Evolutionary conservation across 1,284 basidiomycete genomes (phyloP).

Genomic region (Apiotrichum akiyoshidainum): DNA sequence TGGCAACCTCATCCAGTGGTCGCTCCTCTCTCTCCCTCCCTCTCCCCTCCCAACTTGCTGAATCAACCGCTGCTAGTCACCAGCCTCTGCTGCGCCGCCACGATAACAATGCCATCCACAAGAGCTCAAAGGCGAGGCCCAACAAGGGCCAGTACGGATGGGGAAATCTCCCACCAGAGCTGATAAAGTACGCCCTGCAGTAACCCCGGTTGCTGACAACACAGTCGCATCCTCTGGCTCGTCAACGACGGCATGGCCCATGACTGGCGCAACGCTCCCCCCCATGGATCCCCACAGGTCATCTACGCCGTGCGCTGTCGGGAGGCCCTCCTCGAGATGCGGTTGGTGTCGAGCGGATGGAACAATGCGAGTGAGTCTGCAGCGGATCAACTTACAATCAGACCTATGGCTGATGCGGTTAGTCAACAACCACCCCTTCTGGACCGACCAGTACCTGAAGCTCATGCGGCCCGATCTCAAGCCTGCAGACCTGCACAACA

Average conservation of each 20-base stretch:
- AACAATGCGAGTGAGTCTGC: constrained; percentile 22
- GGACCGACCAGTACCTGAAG: constrained; percentile 18
- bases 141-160: constrained; percentile 22
- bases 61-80: not conserved
- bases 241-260: too few relatives aligned
- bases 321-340: constrained; percentile 18
- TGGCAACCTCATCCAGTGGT: not conserved
- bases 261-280: too few relatives aligned
- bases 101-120: constrained; percentile 15
- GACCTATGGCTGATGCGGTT: not conserved
- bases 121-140: constrained; percentile 22
- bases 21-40: too few relatives aligned
- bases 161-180: constrained; percentile 16
- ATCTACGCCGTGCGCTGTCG: constrained; percentile 14
- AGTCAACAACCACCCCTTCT: constrained; percentile 37
- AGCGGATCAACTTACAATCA: not conserved
- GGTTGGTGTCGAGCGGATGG: constrained; percentile 28
- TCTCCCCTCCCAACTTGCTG: not conserved
- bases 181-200: constrained; percentile 9
- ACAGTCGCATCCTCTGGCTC: constrained; percentile 6
- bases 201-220: not conserved
- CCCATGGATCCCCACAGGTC: not conserved
- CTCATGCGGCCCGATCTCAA: constrained; percentile 8
- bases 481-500: not conserved
- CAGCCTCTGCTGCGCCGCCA: not conserved